Conservation (phyloP, 2,329 filamentous ascomycete species). For the Sordariomycetes sp. region DNA sequence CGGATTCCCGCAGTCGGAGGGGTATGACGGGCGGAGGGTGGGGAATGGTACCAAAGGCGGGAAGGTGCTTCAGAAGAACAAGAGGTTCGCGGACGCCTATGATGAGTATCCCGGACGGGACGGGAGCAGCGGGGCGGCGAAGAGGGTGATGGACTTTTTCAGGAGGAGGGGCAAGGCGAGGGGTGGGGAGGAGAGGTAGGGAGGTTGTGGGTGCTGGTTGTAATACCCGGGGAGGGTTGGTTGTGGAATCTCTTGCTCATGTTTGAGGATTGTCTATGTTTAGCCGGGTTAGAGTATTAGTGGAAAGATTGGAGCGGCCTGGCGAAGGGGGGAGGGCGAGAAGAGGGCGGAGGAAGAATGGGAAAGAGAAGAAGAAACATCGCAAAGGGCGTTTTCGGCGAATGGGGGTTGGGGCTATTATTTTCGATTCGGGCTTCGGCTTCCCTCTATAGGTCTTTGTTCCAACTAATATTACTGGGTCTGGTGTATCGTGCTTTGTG, state of each 20-base stretch:
- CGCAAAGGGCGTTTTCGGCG: background rate
- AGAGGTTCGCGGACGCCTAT: slow-evolving; percentile 83
- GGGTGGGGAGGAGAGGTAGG: slow-evolving; percentile 39
- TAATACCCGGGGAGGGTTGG: too few relatives aligned
- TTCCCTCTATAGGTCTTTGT: background rate
- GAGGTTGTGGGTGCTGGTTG: background rate
- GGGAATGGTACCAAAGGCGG: slow-evolving; percentile 25
- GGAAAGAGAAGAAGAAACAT: background rate
- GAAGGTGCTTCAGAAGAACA: slow-evolving; percentile 68
- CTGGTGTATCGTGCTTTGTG: too few relatives aligned
- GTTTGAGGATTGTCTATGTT: too few relatives aligned
- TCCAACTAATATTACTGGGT: background rate
- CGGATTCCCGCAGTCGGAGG: slow-evolving; percentile 30
- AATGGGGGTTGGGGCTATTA: background rate
- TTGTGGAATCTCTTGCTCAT: background rate
- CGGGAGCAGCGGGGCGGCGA: slow-evolving; percentile 77
- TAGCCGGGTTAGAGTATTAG: background rate
- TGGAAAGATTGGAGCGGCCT: too few relatives aligned
- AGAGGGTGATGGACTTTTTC: slow-evolving; percentile 98
- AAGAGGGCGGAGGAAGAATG: background rate
- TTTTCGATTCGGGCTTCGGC: slow-evolving; percentile 3
- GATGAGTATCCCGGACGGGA: slow-evolving; percentile 60
- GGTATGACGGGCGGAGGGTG: slow-evolving; percentile 26
- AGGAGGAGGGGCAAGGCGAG: slow-evolving; percentile 72
- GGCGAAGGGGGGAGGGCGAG: background rate